Base-by-base conservation (phyloP, 305 asterid genomes). In the Fraxinus platypoda region DNA sequence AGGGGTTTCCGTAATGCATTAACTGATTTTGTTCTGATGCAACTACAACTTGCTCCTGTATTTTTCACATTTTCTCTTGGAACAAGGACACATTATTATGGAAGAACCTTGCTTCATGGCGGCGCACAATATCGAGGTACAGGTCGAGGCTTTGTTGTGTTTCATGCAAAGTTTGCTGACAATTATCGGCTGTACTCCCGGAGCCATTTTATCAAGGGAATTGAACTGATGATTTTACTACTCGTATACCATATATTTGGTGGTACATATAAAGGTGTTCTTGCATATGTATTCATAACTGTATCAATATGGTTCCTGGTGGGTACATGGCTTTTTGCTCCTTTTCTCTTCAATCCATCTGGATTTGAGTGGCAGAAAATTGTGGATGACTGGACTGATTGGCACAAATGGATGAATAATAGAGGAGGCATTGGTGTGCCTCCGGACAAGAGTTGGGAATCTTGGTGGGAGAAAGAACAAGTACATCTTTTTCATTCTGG, bases 281-380 rank as follows among this genome's bases (percentile, higher is more conserved):
- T 88, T 74, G 95, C 98, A 0, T 97, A 92, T 80, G 82, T 97
- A 54, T 76, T 97, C 82, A 93, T 97, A 72, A 93, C 94, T 15
- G 93, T 90, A 25, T 97, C 99, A 3, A 89, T 96, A 75, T 96
- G 99, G 98, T 89, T 97, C 81, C 82, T 97, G 64, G 98, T 96
- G 76, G 97, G 89, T 28, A 92, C 99, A 0, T 96, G 99, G 99
- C 98, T 96, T 74, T 96, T 94, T 83, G 97, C 99, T 11, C 98
- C 99, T 0, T 96, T 96, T 88, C 90, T 95, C 68, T 95, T 95
- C 87, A 95, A 95, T 78, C 99, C 99, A 37, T 95, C 99, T 0
- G 99, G 99, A 76, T 95, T 94, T 41, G 98, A 95, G 79, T 95
- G 99, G 99, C 99, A 95, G 79, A 95, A 95, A 82, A 92, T 96